Percentiles rank a stretch among this genome's conserved stretches.
Evolutionary conservation across 352 stramenopile genomes (phyloP).

Genomic region (Globisporangium okanoganense): DNA sequence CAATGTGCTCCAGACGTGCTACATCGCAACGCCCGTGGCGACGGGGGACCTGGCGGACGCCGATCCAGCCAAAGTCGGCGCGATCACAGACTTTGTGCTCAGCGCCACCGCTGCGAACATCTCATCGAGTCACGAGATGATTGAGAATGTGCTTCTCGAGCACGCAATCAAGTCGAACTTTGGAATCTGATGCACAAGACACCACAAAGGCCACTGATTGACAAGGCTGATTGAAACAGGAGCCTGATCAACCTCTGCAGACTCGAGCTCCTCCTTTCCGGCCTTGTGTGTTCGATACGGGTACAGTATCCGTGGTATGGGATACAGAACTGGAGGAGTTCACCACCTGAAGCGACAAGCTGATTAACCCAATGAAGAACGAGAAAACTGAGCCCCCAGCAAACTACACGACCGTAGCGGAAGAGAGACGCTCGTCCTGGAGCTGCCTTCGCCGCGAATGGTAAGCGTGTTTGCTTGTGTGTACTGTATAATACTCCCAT

Average conservation of each 20-base stretch:
- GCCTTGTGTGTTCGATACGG: background rate
- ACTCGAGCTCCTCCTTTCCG: background rate
- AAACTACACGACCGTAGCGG: too few species aligned
- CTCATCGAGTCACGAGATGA: constrained; percentile 32
- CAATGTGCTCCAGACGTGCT: constrained; percentile 29
- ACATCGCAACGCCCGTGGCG: constrained; percentile 28
- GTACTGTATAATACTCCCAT: too few species aligned
- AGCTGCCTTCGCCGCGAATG: too few species aligned
- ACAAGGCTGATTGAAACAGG: background rate
- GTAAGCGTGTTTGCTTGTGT: too few species aligned
- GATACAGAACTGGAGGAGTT: too few species aligned
- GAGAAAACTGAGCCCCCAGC: too few species aligned
- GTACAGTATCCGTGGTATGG: too few species aligned
- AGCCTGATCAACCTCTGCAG: background rate
- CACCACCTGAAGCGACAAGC: too few species aligned
- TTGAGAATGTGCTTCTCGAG: constrained; percentile 44
- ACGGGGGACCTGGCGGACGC: background rate
- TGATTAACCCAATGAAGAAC: too few species aligned
- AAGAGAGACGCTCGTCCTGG: too few species aligned
- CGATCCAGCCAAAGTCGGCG: background rate
- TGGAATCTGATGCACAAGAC: background rate
- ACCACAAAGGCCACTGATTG: background rate
- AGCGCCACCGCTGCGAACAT: constrained; percentile 25
- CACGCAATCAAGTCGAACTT: constrained; percentile 13
- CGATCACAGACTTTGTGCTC: constrained; percentile 34